Base-by-base conservation (phyloP, 176 grass and related monocot species). In the Melocanna baccifera region DNA sequence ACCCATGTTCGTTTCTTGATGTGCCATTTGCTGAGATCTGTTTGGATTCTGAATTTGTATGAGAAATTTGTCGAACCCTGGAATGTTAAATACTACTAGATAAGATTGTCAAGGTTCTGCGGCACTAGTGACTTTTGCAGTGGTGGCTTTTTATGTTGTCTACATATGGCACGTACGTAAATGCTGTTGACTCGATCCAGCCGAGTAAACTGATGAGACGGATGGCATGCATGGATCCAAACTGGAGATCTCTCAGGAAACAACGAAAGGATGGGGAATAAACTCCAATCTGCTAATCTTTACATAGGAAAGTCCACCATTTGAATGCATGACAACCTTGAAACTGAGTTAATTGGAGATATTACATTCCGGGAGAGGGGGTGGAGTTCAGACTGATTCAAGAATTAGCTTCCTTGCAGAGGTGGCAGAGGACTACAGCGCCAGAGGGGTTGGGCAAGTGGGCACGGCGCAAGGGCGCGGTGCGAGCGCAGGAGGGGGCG, bases 291-390 rank as follows among this genome's bases (percentile, higher is more conserved):
- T 6, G 53, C 41, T 40, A 32, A 36, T 47, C 19, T 67, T 45
- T 0, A 41, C 78, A 72, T 86, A 72, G 78, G 66, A 25, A 82
- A 45, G 56, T 72, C 46, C 79, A 56, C 55, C 71, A n/a, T 47
- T 32, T 77, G 18, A 62, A 40, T 13, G 18, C 26, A 61, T 16
- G 71, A 87, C 53, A 34, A 20, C 37, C 26, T 67, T 75, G 25
- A 19, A 29, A 46, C 55, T 22, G 48, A 22, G 71, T 58, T 75
- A 47, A 23, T 14, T 61, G 78, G 40, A 36, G 34, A 10, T 52
- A 1, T 53, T 23, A 7, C 55, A 58, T 23, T 45, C 43, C 6
- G 2, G 52, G 36, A 0, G 2, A 36, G 37, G 5, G 2, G 53
- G 37, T 2, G 37, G n/a, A 18, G 8, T 62, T 28, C 23, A 36